Evolutionary conservation across 2,329 filamentous ascomycete genomes (phyloP), one percentile per base, ranked within the genome.

Genomic region (Fusarium newnesense): DNA sequence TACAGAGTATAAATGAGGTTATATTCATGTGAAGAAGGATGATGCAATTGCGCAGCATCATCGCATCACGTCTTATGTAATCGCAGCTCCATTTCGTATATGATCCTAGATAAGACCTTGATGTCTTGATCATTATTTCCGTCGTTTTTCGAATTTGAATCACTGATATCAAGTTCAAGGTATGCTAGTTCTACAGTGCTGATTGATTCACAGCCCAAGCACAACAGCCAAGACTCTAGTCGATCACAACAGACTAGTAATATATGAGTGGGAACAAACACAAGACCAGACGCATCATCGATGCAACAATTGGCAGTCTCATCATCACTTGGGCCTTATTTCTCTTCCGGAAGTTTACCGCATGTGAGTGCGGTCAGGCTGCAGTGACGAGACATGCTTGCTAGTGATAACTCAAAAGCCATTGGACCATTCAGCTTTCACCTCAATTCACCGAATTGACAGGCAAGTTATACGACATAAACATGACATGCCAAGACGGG

Each of bases 61-160:
- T 58, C 40, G 28, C 46, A 71, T 58, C 53, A 39, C 36, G 52
- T 53, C 64, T 74, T 75, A 74, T 70, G 69, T 75, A 72, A 72
- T 62, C 57, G 50, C 44, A 34, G 37, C 13, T 50, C 36, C 49
- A 26, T 43, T 24, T 54, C 40, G n/a, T 54, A 54, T 62, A 43
- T 34, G 32, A 40, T 36, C 40, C 30, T 26, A 49, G 44, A 67
- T 21, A 65, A 56, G 47, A 37, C 44, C 6, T 40, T 54, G 24
- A 46, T 40, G 21, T 18, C 16, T 37, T 34, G 8, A 9, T 11
- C 7, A 21, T 30, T 28, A 9, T 30, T 50, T 30, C 9, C 30
- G n/a, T 16, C 1, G 9, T 50, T 16, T 40, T 30, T 42, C 26
- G 15, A 7, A 43, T 19, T 24, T 9, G 21, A n/a, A 26, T 58